Evolutionary conservation across 2,329 filamentous ascomycete genomes (phyloP).

Genomic region (Colletotrichum salicis): DNA sequence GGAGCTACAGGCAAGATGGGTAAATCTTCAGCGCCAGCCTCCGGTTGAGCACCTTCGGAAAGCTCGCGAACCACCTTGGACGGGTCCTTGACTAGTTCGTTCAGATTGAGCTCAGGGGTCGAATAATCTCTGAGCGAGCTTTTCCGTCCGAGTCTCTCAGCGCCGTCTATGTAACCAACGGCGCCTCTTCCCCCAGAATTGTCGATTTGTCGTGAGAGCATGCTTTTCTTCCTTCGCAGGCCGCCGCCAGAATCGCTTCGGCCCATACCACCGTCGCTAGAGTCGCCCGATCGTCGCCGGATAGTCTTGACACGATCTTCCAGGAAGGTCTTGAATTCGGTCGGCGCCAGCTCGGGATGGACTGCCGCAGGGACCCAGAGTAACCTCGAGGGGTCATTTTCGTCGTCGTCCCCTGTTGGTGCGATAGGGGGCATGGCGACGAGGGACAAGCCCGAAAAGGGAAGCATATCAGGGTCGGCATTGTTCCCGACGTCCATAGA

Average conservation of each 20-base stretch:
- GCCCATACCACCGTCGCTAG: conserved; percentile 61
- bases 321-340: conserved; percentile 95
- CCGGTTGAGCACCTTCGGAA: conserved; percentile 63
- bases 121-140: conserved; percentile 68
- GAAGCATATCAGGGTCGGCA: conserved; percentile 79
- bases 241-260: conserved; percentile 67
- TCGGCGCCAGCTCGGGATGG: conserved; percentile 93
- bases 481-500: conserved; percentile 90
- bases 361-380: conserved; percentile 97
- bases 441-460: conserved; percentile 71
- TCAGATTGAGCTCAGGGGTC: conserved; percentile 74
- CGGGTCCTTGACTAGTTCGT: conserved; percentile 85
- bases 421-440: conserved; percentile 79
- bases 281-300: conserved; percentile 82
- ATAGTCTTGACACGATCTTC: conserved; percentile 94
- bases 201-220: conserved; percentile 92
- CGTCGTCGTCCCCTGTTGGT: conserved; percentile 78
- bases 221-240: conserved; percentile 89
- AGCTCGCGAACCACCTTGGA: conserved; percentile 76
- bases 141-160: conserved; percentile 80
- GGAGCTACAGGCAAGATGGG: conserved; percentile 85
- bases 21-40: conserved; percentile 73
- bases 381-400: conserved; percentile 86
- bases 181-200: conserved; percentile 68
- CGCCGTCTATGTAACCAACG: conserved; percentile 82